These are phyloP conservation scores for Nectriaceae sp. DNA, from an alignment of 2,329 filamentous ascomycete genomes.

Conservation along the genomic window DNA sequence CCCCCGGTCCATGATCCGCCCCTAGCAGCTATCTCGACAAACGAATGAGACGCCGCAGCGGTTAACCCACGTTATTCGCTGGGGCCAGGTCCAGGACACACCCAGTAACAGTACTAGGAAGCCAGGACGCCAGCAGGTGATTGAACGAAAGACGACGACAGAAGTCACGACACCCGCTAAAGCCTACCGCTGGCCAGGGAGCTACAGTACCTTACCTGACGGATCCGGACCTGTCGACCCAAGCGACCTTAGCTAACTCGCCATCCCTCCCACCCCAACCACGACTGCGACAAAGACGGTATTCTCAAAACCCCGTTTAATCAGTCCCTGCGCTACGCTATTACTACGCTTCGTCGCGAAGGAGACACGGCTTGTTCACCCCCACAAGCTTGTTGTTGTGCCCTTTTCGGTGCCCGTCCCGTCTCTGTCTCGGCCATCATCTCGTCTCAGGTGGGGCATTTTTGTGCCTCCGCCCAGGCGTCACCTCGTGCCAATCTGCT, in stretches of 20 bases:
- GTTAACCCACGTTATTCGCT: slow-evolving; percentile 30
- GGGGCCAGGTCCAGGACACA: no score
- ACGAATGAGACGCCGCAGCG: slow-evolving; percentile 37
- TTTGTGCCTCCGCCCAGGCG: slow-evolving; percentile 32
- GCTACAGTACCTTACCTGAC: not conserved
- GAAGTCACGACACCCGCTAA: not conserved
- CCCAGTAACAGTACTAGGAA: no score
- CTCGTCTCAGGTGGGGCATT: slow-evolving; percentile 34
- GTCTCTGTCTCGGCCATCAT: slow-evolving; percentile 35
- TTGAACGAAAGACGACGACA: not conserved
- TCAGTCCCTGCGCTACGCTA: not conserved
- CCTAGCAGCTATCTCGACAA: slow-evolving; percentile 18
- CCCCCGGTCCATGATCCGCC: slow-evolving; percentile 35
- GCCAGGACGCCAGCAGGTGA: not conserved
- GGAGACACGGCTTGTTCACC: not conserved
- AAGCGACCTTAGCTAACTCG: not conserved
- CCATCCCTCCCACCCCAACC: not conserved
- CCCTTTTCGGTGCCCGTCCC: slow-evolving; percentile 21
- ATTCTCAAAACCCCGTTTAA: not conserved
- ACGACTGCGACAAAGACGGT: not conserved
- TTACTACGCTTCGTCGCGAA: not conserved
- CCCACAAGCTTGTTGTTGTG: not conserved
- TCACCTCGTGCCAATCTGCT: slow-evolving; percentile 35
- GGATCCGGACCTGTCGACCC: not conserved
- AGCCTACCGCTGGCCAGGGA: not conserved